Conservation (phyloP, 2,329 filamentous ascomycete genomes). For the Aspergillus ustus region DNA sequence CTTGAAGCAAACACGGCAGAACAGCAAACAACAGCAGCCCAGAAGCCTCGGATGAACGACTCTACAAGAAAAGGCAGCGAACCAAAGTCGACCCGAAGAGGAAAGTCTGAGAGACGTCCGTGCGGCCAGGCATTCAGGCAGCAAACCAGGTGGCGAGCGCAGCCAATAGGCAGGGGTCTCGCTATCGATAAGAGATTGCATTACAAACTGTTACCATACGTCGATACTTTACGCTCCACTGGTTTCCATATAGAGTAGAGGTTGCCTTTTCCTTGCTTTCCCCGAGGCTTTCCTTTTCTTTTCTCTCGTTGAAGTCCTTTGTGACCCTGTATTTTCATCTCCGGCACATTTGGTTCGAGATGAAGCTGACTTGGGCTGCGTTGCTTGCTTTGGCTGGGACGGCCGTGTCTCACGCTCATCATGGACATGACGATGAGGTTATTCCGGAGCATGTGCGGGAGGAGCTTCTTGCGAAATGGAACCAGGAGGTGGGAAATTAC, state of each 20-base stretch:
- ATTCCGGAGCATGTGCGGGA: conserved; percentile 45
- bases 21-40: neutral
- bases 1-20: neutral
- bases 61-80: conserved; percentile 15
- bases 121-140: conserved; percentile 24
- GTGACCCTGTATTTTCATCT: neutral
- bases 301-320: neutral
- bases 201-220: conserved; percentile 6
- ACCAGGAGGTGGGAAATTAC: conserved; percentile 46
- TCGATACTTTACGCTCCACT: conserved; percentile 14
- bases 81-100: conserved; percentile 30
- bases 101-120: conserved; percentile 42
- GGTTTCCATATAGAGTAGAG: conserved; percentile 10
- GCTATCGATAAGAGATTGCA: conserved; percentile 28
- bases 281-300: conserved; percentile 2
- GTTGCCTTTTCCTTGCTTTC: conserved; percentile 1
- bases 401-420: conserved; percentile 43
- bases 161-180: conserved; percentile 22
- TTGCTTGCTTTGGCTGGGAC: conserved; percentile 41
- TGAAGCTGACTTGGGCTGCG: conserved; percentile 36
- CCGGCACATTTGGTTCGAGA: conserved; percentile 16
- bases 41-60: neutral
- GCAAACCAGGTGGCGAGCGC: neutral
- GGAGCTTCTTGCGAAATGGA: conserved; percentile 53
- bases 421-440: conserved; percentile 46